Percentiles rank a stretch among this genome's conserved stretches.
Conservation (phyloP, 805 yeast genomes). For the Candida ortonii region DNA sequence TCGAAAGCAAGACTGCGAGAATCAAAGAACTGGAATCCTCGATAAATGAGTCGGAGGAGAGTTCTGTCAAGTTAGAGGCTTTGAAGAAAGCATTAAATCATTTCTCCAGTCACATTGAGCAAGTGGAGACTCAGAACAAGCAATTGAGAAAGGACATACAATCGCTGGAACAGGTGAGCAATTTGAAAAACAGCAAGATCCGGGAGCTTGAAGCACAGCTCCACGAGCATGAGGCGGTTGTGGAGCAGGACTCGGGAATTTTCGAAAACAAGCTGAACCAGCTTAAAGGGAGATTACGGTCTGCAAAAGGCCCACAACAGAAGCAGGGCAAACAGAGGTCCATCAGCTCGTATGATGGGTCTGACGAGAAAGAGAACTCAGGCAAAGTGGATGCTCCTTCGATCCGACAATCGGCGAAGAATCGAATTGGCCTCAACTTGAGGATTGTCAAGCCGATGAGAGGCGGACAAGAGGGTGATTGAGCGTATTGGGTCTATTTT, state of each 20-base stretch:
- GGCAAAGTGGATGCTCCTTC: slow-evolving; percentile 9
- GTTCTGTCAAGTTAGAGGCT: slow-evolving; percentile 42
- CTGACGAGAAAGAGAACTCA: slow-evolving; percentile 18
- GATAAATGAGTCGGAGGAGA: slow-evolving; percentile 11
- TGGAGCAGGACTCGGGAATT: slow-evolving; percentile 45
- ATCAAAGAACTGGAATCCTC: slow-evolving; percentile 19
- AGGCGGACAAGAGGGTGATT: slow-evolving; percentile 24
- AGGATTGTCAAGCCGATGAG: slow-evolving; percentile 50
- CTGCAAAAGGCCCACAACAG: slow-evolving; percentile 19
- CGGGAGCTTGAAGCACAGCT: slow-evolving; percentile 49
- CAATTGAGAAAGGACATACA: slow-evolving; percentile 54
- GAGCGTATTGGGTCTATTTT: background rate
- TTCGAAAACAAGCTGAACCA: slow-evolving; percentile 44
- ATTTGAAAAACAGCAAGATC: slow-evolving; percentile 55
- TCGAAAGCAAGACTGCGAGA: slow-evolving; percentile 12
- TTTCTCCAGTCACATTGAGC: slow-evolving; percentile 55
- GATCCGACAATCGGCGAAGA: slow-evolving; percentile 15
- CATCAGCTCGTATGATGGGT: slow-evolving; percentile 1
- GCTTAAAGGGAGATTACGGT: slow-evolving; percentile 26
- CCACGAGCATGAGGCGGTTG: slow-evolving; percentile 47
- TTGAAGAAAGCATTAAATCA: slow-evolving; percentile 58
- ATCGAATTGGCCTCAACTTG: slow-evolving; percentile 49
- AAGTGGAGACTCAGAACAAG: slow-evolving; percentile 60
- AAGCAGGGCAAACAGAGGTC: slow-evolving; percentile 5
- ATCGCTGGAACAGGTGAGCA: slow-evolving; percentile 54